These are phyloP conservation scores for Mesostigma viride DNA, from an alignment of 139 green algal species.

Conservation along the genomic window DNA sequence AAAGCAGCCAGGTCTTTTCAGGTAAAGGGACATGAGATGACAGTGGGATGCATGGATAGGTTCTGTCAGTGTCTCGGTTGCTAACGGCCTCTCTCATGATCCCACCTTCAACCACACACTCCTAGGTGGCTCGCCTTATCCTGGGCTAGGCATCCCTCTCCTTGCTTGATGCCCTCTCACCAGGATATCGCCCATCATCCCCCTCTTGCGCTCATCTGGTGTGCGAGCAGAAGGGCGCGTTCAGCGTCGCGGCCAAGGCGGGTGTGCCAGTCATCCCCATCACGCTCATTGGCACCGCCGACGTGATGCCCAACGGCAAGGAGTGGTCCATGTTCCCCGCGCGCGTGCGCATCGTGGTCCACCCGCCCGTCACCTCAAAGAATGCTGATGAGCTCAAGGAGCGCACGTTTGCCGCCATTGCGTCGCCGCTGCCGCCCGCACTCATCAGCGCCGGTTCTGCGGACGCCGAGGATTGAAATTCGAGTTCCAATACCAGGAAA, in stretches of 20 bases:
- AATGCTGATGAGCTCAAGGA: slow-evolving; percentile 32
- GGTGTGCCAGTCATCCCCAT: slow-evolving; percentile 59
- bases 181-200: not conserved
- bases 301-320: slow-evolving; percentile 72
- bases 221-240: slow-evolving; percentile 74
- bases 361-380: slow-evolving; percentile 45
- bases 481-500: too few species aligned
- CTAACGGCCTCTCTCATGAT: too few species aligned
- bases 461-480: too few species aligned
- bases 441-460: too few species aligned
- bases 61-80: too few species aligned
- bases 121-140: slow-evolving; percentile 39
- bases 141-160: not conserved
- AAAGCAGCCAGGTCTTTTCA: too few species aligned
- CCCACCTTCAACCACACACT: too few species aligned
- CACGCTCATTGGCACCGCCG: slow-evolving; percentile 68
- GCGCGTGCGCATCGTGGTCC: slow-evolving; percentile 62
- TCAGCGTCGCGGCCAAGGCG: slow-evolving; percentile 82
- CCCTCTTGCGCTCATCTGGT: too few species aligned
- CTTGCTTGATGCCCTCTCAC: not conserved
- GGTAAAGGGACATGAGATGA: too few species aligned
- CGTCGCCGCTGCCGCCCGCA: not conserved
- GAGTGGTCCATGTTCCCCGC: slow-evolving; percentile 65
- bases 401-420: slow-evolving; percentile 22
- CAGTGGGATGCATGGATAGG: too few species aligned